Conservation (phyloP, 768 basidiomycete species). For the Termitomyces sp. region DNA sequence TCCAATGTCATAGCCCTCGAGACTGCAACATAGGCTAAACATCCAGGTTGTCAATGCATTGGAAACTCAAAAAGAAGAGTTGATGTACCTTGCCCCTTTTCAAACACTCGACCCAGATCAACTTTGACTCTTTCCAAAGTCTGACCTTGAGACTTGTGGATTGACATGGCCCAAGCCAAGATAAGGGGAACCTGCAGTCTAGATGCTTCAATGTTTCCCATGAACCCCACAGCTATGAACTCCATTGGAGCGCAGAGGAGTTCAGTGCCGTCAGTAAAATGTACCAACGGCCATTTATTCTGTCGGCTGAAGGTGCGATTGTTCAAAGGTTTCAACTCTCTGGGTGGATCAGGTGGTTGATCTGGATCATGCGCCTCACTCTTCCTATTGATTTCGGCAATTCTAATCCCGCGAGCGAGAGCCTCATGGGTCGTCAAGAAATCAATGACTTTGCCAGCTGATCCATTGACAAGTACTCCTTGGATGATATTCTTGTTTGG, state of each 20-base stretch:
- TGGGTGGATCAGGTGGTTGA: neutral
- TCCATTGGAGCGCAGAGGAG: constrained; percentile 49
- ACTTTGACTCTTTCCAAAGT: constrained; percentile 79
- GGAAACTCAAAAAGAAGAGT: too few species aligned
- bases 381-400: constrained; percentile 21
- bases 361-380: neutral
- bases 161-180: constrained; percentile 79
- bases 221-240: constrained; percentile 55
- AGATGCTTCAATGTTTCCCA: constrained; percentile 53
- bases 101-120: constrained; percentile 70
- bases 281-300: constrained; percentile 55
- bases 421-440: constrained; percentile 52
- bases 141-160: constrained; percentile 90
- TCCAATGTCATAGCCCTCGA: constrained; percentile 67
- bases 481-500: constrained; percentile 54
- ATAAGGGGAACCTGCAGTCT: constrained; percentile 53
- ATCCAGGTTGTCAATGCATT: neutral
- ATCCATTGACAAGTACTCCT: constrained; percentile 65
- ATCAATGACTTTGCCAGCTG: constrained; percentile 48
- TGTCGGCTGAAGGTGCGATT: constrained; percentile 20
- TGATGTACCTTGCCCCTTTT: constrained; percentile 64
- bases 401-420: constrained; percentile 26
- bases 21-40: constrained; percentile 60
- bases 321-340: constrained; percentile 15
- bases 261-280: constrained; percentile 45